A percentile compares a stretch with the other conserved stretches of the same genome.
Evolutionary conservation across 768 basidiomycete genomes (phyloP).

Genomic region (Amylocystis lapponica): DNA sequence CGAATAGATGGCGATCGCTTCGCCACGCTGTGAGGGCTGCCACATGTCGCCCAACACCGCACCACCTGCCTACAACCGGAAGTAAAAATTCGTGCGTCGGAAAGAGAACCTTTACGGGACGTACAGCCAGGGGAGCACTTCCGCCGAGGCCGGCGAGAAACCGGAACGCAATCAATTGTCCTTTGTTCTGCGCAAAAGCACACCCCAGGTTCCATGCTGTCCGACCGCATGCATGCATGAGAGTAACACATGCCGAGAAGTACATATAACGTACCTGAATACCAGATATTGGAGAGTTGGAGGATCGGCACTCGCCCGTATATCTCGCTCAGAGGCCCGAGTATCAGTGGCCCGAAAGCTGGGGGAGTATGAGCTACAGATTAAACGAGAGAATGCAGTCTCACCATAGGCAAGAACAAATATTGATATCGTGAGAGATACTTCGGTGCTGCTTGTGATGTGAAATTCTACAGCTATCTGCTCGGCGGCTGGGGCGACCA

Average conservation of each 20-base stretch:
- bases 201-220: slow-evolving; percentile 49
- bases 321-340: slow-evolving; percentile 69
- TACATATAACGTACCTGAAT: slow-evolving; percentile 39
- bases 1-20: slow-evolving; percentile 61
- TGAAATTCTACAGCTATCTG: slow-evolving; percentile 50
- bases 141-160: slow-evolving; percentile 35
- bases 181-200: slow-evolving; percentile 20
- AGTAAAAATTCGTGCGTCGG: no score
- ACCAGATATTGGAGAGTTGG: slow-evolving; percentile 62
- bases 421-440: slow-evolving; percentile 56
- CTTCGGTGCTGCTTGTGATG: slow-evolving; percentile 41
- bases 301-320: slow-evolving; percentile 60
- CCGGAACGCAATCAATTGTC: slow-evolving; percentile 32
- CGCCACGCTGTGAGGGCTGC: slow-evolving; percentile 55
- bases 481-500: slow-evolving; percentile 60
- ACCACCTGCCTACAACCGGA: slow-evolving; percentile 50
- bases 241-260: not conserved
- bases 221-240: not conserved
- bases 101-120: slow-evolving; percentile 4
- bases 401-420: slow-evolving; percentile 58
- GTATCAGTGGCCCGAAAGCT: slow-evolving; percentile 44
- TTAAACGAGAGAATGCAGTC: slow-evolving; percentile 8
- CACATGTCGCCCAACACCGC: slow-evolving; percentile 65
- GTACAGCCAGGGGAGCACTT: slow-evolving; percentile 28
- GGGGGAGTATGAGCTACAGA: no score